A percentile compares a stretch with the other conserved stretches of the same genome.
phyloP scores from a whole-genome alignment of 2,329 filamentous ascomycete species.

The Alternaria arborescens region DNA sequence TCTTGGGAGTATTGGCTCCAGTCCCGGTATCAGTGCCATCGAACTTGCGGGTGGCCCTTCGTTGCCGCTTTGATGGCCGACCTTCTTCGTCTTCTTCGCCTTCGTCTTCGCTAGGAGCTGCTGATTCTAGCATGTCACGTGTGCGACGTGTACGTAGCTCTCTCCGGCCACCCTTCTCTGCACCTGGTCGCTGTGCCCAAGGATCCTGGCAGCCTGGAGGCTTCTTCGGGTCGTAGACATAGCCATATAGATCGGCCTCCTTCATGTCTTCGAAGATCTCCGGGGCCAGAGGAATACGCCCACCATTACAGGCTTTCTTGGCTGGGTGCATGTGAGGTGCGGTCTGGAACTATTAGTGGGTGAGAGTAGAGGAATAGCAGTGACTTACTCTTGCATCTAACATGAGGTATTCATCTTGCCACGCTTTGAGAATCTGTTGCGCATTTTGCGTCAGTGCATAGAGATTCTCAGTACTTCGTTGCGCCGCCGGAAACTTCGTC shows the following conservation, averaged over 20 bases:
- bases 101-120: constrained; percentile 50
- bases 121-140: constrained; percentile 51
- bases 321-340: constrained; percentile 60
- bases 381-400: constrained; percentile 57
- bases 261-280: constrained; percentile 67
- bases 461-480: constrained; percentile 61
- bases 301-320: constrained; percentile 61
- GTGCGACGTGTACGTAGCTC: constrained; percentile 57
- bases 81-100: constrained; percentile 47
- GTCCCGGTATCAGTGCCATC: constrained; percentile 44
- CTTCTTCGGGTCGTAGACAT: constrained; percentile 64
- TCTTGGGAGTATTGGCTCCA: constrained; percentile 43
- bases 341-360: constrained; percentile 48
- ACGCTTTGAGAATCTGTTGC: constrained; percentile 60
- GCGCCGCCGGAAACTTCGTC: constrained; percentile 53
- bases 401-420: constrained; percentile 67
- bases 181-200: constrained; percentile 60
- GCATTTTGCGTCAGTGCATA: constrained; percentile 65
- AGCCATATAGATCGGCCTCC: constrained; percentile 68
- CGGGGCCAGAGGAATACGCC: constrained; percentile 55
- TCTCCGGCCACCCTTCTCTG: constrained; percentile 55
- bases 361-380: constrained; percentile 27
- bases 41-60: constrained; percentile 47
- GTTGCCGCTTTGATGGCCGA: constrained; percentile 43
- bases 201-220: constrained; percentile 63